Conservation (phyloP, 768 basidiomycete genomes). For the Podaxis rugospora region DNA sequence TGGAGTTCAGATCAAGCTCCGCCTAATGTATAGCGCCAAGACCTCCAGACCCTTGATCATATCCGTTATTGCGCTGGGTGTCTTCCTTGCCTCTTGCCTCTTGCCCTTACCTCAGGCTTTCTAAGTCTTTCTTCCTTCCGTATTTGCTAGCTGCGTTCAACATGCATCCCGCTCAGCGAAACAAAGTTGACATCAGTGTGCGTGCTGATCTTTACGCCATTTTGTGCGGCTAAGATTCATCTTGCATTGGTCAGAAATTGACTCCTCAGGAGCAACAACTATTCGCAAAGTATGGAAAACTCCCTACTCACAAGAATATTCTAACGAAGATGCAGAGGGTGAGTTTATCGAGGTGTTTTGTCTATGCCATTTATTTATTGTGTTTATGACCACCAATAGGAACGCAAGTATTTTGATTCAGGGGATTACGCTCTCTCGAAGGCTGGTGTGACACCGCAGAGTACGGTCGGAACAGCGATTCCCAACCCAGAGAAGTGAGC, state of each 20-base stretch:
- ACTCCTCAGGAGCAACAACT: slow-evolving; percentile 90
- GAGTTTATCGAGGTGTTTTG: slow-evolving; percentile 16
- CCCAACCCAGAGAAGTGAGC: slow-evolving; percentile 96
- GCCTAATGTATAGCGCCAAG: slow-evolving; percentile 11
- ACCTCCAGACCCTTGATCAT: slow-evolving; percentile 14
- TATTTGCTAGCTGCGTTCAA: slow-evolving; percentile 18
- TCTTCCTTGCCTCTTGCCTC: background rate
- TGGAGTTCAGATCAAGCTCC: slow-evolving; percentile 12
- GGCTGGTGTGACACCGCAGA: slow-evolving; percentile 87
- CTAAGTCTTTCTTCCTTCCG: slow-evolving; percentile 19
- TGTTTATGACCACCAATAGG: slow-evolving; percentile 43
- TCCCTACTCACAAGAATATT: slow-evolving; percentile 90
- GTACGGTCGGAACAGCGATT: slow-evolving; percentile 89
- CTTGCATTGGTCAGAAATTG: slow-evolving; percentile 51
- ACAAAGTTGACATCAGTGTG: slow-evolving; percentile 94
- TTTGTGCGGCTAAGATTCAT: slow-evolving; percentile 17
- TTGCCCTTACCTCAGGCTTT: slow-evolving; percentile 1
- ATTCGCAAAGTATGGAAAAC: slow-evolving; percentile 91
- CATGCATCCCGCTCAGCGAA: slow-evolving; percentile 78
- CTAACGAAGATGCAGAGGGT: slow-evolving; percentile 97
- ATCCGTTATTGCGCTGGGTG: background rate
- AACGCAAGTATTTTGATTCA: slow-evolving; percentile 99
- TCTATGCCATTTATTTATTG: slow-evolving; percentile 11
- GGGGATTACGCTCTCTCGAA: slow-evolving; percentile 98
- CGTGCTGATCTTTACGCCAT: slow-evolving; percentile 24